Evolutionary conservation across 2,329 filamentous ascomycete species (phyloP), one percentile per base, ranked within the genome.

Genomic region (Dothideomycetidae sp.): DNA sequence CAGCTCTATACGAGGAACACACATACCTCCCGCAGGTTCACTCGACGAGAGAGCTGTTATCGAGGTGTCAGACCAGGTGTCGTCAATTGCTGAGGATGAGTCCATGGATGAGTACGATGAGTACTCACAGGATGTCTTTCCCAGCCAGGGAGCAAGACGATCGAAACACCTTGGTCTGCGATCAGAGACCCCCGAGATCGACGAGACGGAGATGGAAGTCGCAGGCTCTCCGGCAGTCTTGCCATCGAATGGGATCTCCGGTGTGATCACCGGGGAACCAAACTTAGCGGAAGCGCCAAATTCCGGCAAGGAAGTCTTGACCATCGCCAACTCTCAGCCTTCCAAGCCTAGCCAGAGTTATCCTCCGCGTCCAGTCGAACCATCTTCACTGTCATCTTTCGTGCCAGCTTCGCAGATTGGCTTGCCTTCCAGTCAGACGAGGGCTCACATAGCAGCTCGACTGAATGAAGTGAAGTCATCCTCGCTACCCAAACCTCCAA

Each of bases 301-400:
- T n/a, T n/a, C n/a, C n/a, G n/a, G n/a, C n/a, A n/a, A n/a, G n/a
- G n/a, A n/a, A n/a, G 29, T 53, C 49, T 54, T 60, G 14, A 58
- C 62, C 5, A 52, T 67, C 12, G 61, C 61, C 40, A 58, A 67
- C 40, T 67, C 64, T 11, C 63, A 66, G 37, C 60, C 60, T 9
- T 51, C 11, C 46, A 43, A 10, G 44, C 52, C 17, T 37, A 48
- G 10, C 50, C 54, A 5, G 51, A 48, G 44, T 4, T 50, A 42
- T 14, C 54, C 53, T n/a, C 52, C 50, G 26, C 42, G 46, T 10
- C 37, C 50, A 5, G 46, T 51, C 4, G 51, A 57, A n/a, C 51
- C 52, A 13, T 61, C 61, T 2, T 61, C 49, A 2, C 50, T 47
- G 23, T 41, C 52, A 2, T 55, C 53, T 1, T 50, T 52, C 18